Base-by-base conservation (phyloP, 176 grass and related monocot genomes). In the Oryza meyeriana region DNA sequence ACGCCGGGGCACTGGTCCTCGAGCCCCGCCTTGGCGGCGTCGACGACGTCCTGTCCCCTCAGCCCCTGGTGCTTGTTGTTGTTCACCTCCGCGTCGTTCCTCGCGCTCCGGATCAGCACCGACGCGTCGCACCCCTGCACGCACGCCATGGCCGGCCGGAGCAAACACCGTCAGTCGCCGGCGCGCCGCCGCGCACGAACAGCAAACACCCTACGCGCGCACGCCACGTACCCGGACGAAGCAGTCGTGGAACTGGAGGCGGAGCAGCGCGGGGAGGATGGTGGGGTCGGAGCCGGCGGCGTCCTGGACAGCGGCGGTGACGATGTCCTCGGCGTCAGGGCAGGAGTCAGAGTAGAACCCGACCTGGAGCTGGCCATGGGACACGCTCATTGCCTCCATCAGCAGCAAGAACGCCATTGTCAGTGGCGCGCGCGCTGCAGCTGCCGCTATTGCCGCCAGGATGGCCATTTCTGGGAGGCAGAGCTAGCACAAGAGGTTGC, bases 91-190 rank as follows among this genome's bases (percentile, higher is more conserved):
- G 84, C 82, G 42, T 68, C 73, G 69, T 29, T 84, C 41, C 71
- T 68, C 32, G 67, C 61, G 2, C 77, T 83, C 17, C 36, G 24
- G 38, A 97, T 88, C 79, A 97, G 81, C 63, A 97, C 74, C 77
- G 94, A 97, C 50, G 89, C 94, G 86, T 97, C 91, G 84, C 94
- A 97, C 10, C 94, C 94, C 91, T 94, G 77, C 75, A 35, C 6
- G 2, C 71, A 22, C 58, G 20, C 11, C 50, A 9, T 72, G 48
- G 13, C 8, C 10, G 8, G 39, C 38, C 25, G 34, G 22, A 31
- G 4, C 36, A 17, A 29, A 1, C 55, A 77, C 45, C 2, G 13
- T 45, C 42, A 45, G 42, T 5, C 12, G 42, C 42, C 42, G n/a
- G 10, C 39, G 9, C 35, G 4, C 6, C 39, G 39, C 39, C 9